Evolutionary conservation across 768 basidiomycete genomes (phyloP).

Genomic region (Rhizopogon rudus): DNA sequence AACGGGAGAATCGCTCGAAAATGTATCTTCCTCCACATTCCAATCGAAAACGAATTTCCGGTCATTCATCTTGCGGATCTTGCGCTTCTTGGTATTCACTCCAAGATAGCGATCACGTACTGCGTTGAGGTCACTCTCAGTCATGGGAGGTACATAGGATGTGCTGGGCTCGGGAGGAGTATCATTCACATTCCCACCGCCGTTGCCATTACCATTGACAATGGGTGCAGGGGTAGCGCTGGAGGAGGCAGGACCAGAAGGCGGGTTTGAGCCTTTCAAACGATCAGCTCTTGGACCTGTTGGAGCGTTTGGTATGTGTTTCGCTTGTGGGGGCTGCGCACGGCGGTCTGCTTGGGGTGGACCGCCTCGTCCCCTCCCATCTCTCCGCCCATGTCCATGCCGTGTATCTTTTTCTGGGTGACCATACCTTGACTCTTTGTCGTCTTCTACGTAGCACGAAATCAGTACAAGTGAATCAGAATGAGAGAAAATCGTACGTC

Average conservation of each 20-base stretch:
- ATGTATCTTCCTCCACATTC: conserved; percentile 96
- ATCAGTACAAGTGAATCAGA: conserved; percentile 2
- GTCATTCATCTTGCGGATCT: conserved; percentile 92
- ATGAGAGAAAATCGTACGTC: conserved; percentile 18
- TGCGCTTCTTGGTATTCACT: conserved; percentile 89
- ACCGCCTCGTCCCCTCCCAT: conserved; percentile 31
- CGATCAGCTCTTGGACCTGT: conserved; percentile 83
- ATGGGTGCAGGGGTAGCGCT: conserved; percentile 38
- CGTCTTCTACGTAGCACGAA: conserved; percentile 38
- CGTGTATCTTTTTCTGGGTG: conserved; percentile 47
- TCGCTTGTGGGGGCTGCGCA: conserved; percentile 21
- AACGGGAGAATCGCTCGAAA: conserved; percentile 68
- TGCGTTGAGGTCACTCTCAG: conserved; percentile 72
- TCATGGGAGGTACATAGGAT: conserved; percentile 59
- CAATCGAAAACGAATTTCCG: conserved; percentile 99
- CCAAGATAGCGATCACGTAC: conserved; percentile 94
- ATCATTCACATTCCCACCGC: conserved; percentile 7
- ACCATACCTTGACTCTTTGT: conserved; percentile 37
- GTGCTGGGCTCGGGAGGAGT: conserved; percentile 33
- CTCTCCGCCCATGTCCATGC: conserved; percentile 34
- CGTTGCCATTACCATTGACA: conserved; percentile 6
- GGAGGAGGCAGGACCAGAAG: conserved; percentile 24
- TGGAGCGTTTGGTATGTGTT: conserved; percentile 54
- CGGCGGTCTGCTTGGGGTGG: conserved; percentile 33
- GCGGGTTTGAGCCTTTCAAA: conserved; percentile 31